phyloP scores from a whole-genome alignment of 257 asterid genomes.

The Solanum pennellii region DNA sequence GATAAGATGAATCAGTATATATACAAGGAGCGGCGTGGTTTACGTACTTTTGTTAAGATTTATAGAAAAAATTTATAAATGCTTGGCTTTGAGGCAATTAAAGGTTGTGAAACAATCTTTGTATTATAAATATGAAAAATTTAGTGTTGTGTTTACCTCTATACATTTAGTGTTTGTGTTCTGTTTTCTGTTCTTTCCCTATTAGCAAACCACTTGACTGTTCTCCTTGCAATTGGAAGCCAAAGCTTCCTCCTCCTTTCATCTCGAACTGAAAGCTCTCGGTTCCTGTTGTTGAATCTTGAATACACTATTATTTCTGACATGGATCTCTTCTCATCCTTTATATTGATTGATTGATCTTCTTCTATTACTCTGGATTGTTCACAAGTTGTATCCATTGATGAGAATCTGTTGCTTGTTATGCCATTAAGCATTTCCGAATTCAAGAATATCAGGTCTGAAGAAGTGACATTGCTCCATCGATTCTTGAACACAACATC shows the following conservation, averaged over 20 bases:
- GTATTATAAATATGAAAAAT: background rate
- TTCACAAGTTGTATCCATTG: background rate
- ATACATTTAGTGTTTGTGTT: constrained; percentile 9
- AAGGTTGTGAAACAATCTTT: background rate
- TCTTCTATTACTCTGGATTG: background rate
- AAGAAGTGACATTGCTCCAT: constrained; percentile 55
- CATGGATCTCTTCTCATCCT: constrained; percentile 42
- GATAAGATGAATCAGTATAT: background rate
- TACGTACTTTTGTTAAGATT: background rate
- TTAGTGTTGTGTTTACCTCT: background rate
- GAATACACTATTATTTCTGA: constrained; percentile 58
- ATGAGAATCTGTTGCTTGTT: constrained; percentile 29
- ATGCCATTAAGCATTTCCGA: constrained; percentile 35
- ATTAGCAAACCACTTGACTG: constrained; percentile 65
- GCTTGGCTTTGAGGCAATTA: background rate
- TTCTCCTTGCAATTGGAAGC: constrained; percentile 75
- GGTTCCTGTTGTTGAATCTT: constrained; percentile 18
- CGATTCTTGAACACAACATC: constrained; percentile 37
- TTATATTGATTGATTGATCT: background rate
- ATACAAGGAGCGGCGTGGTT: background rate
- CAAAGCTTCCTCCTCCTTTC: constrained; percentile 49
- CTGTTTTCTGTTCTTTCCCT: constrained; percentile 37
- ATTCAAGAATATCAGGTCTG: constrained; percentile 49
- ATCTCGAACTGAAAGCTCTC: constrained; percentile 12
- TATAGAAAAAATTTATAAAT: background rate